Conservation (phyloP, 305 asterid genomes). For the Fraxinus floribunda region DNA sequence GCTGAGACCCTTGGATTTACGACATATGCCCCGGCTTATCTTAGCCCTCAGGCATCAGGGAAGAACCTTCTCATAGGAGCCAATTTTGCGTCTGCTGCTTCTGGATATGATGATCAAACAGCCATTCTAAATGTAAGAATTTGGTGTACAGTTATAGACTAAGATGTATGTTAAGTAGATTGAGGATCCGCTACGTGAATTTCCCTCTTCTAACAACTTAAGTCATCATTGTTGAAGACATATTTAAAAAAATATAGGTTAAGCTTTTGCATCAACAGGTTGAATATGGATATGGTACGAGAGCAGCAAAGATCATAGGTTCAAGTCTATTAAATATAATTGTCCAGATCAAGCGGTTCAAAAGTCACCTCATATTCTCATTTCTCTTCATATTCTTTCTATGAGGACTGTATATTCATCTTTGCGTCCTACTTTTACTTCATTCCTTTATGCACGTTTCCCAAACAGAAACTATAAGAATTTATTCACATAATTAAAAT, state of each 20-base stretch:
- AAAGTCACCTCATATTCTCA: background rate
- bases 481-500: background rate
- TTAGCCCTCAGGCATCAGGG: constrained; percentile 84
- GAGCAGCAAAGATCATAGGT: background rate
- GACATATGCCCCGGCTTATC: constrained; percentile 68
- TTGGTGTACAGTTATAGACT: background rate
- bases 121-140: constrained; percentile 51
- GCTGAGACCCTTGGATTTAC: constrained; percentile 87
- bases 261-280: background rate
- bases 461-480: background rate
- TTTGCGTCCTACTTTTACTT: background rate
- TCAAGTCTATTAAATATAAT: background rate
- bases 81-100: constrained; percentile 88
- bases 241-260: background rate
- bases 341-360: background rate
- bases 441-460: background rate
- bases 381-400: background rate
- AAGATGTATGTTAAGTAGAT: background rate
- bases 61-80: constrained; percentile 70
- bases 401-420: background rate
- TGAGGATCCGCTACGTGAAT: background rate
- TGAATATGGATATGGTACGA: background rate
- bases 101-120: constrained; percentile 87
- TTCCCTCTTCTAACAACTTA: background rate
- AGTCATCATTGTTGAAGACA: background rate